Conservation (phyloP, 192 early-diverging fungal species). For the Backusella psychrophila region DNA sequence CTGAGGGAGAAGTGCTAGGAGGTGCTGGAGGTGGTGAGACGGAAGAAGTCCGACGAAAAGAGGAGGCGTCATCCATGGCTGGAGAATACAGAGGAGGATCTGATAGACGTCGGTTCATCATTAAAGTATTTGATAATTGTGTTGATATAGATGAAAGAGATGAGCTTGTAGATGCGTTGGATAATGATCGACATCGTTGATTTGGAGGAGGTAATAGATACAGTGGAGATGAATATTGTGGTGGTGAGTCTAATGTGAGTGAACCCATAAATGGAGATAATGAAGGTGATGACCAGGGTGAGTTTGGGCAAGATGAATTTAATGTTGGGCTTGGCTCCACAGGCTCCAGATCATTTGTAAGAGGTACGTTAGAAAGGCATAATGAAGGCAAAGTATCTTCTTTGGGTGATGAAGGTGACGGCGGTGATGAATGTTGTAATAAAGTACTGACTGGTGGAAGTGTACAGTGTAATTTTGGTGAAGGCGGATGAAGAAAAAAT, state of each 20-base stretch:
- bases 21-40: constrained; percentile 6
- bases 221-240: background rate
- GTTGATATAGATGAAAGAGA: background rate
- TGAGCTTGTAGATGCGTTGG: constrained; percentile 19
- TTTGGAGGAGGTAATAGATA: constrained; percentile 16
- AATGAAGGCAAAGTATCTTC: constrained; percentile 10
- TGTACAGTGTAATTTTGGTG: constrained; percentile 7
- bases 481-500: constrained; percentile 28
- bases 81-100: constrained; percentile 5
- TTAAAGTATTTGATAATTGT: background rate
- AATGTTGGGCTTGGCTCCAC: constrained; percentile 4
- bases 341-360: background rate
- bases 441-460: constrained; percentile 22
- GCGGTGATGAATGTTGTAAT: background rate
- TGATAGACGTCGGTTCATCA: constrained; percentile 3
- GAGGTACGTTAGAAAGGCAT: constrained; percentile 4
- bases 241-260: constrained; percentile 1
- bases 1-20: background rate
- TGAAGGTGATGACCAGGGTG: constrained; percentile 13
- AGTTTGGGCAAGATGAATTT: constrained; percentile 14
- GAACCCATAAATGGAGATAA: constrained; percentile 14
- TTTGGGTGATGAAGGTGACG: background rate
- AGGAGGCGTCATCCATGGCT: background rate
- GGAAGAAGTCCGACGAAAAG: constrained; percentile 7
- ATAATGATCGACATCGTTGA: constrained; percentile 9